A percentile compares a stretch with the other conserved stretches of the same genome.
These are phyloP conservation scores for Colletotrichum tanaceti DNA, from an alignment of 2,329 filamentous ascomycete genomes.

Conservation along the genomic window DNA sequence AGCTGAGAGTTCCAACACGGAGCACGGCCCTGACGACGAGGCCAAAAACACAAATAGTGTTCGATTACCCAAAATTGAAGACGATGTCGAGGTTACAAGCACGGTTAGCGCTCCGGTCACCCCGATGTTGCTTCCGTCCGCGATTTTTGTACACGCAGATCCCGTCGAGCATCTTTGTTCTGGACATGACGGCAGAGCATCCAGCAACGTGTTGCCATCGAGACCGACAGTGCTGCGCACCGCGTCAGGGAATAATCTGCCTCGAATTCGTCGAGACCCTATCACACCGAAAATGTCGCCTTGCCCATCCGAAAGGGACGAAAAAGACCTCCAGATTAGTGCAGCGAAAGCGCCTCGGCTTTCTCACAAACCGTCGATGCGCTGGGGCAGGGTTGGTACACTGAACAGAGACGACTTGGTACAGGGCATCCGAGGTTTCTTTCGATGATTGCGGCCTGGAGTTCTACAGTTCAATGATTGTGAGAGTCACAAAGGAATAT, in stretches of 20 bases:
- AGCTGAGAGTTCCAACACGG: constrained; percentile 16
- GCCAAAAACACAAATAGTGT: constrained; percentile 37
- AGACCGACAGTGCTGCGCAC: constrained; percentile 39
- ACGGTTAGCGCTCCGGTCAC: constrained; percentile 36
- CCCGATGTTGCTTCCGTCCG: constrained; percentile 19
- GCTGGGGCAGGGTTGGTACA: constrained; percentile 52
- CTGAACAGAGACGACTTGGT: constrained; percentile 54
- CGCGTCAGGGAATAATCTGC: constrained; percentile 44
- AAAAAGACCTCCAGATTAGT: constrained; percentile 45
- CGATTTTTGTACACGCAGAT: constrained; percentile 27
- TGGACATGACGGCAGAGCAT: constrained; percentile 4
- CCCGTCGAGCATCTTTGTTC: constrained; percentile 15
- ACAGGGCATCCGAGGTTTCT: constrained; percentile 58
- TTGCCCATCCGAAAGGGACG: constrained; percentile 46
- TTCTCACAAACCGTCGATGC: constrained; percentile 47
- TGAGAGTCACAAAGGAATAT: not conserved
- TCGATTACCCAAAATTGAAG: constrained; percentile 44
- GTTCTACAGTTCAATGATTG: not conserved
- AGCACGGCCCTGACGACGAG: constrained; percentile 27
- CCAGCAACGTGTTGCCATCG: constrained; percentile 3
- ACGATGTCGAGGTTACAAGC: constrained; percentile 44
- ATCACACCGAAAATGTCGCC: constrained; percentile 41
- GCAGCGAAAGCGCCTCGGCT: constrained; percentile 30
- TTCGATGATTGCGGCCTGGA: constrained; percentile 50
- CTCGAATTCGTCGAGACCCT: constrained; percentile 40